Evolutionary conservation across 2,329 filamentous ascomycete species (phyloP), one percentile per base, ranked within the genome.

Genomic region (Chaetomium sp.): DNA sequence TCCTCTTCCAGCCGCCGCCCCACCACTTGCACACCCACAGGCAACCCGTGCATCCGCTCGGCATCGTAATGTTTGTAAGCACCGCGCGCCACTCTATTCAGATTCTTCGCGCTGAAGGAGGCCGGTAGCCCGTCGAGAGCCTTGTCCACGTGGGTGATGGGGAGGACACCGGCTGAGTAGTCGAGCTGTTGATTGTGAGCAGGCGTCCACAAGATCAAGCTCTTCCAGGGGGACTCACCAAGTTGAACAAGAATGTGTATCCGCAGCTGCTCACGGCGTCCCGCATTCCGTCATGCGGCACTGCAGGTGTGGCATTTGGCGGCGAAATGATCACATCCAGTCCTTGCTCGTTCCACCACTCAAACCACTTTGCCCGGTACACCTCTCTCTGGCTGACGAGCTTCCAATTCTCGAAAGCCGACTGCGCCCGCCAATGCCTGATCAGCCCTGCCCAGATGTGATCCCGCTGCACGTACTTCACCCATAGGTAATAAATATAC

Each of bases 211-310:
- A 7, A 12, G 1, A 4, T 49, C 2, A 35, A 42, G 16, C 33
- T 64, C 29, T 9, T 35, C 50, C 19, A 10, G 9, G 4, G 38
- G 47, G 7, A 79, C 86, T 77, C 79, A 91, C 89, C 72, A 97
- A 70, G 72, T 97, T 97, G 80, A 95, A 98, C 63, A 97, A 78
- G 75, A 97, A 97, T 0, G 93, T 97, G 74, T 98, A 97, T 1
- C 92, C 93, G 72, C 93, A 97, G 70, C 89, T 92, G 67, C 90
- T 90, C 53, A 95, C 87, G 2, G 92, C 92, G 71, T 94, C 88
- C 70, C 87, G 86, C 92, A 97, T 97, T 0, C 87, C 93, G 55
- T 88, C 86, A 74, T 96, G 93, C 0, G 93, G 93, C 3, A 96
- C 86, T 0, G 93, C 93, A 1, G 93, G 93, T 0, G 92, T 96